Conservation (phyloP, 2,329 filamentous ascomycete species). For the Colletotrichum lini region DNA sequence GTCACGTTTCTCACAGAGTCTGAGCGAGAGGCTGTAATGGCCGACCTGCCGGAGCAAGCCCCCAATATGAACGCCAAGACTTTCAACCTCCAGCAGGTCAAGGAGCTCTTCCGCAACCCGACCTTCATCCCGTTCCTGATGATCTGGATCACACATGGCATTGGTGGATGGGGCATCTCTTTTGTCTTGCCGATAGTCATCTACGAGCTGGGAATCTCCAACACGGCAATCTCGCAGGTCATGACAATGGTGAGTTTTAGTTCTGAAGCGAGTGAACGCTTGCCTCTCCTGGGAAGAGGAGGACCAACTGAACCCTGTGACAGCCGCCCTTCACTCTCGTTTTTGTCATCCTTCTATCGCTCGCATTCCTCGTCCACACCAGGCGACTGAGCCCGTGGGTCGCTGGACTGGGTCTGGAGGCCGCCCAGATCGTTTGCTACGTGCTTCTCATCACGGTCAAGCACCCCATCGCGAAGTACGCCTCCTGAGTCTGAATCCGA, state of each 20-base stretch:
- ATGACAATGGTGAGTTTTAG: conserved; percentile 46
- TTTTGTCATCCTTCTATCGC: conserved; percentile 46
- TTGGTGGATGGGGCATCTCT: conserved; percentile 49
- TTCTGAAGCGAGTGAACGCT: not conserved
- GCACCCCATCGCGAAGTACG: conserved; percentile 49
- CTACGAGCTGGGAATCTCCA: conserved; percentile 48
- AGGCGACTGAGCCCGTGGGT: conserved; percentile 45
- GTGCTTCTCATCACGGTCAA: conserved; percentile 56
- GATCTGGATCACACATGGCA: conserved; percentile 49
- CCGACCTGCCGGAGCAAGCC: conserved; percentile 45
- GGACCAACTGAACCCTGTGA: not conserved
- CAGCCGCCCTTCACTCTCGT: conserved; percentile 45
- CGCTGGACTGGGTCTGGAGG: conserved; percentile 49
- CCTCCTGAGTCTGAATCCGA: not conserved
- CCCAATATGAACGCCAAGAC: conserved; percentile 46
- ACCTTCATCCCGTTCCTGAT: conserved; percentile 47
- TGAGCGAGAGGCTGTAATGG: conserved; percentile 43
- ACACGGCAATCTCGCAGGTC: conserved; percentile 47
- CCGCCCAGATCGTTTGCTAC: conserved; percentile 54
- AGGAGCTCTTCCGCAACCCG: conserved; percentile 43
- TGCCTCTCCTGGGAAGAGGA: not conserved
- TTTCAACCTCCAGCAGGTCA: conserved; percentile 44
- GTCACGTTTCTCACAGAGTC: conserved; percentile 44
- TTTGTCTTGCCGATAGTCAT: conserved; percentile 49
- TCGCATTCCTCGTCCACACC: conserved; percentile 46